Base-by-base conservation (phyloP, 768 basidiomycete species). In the Pleurotus tuber-regium region DNA sequence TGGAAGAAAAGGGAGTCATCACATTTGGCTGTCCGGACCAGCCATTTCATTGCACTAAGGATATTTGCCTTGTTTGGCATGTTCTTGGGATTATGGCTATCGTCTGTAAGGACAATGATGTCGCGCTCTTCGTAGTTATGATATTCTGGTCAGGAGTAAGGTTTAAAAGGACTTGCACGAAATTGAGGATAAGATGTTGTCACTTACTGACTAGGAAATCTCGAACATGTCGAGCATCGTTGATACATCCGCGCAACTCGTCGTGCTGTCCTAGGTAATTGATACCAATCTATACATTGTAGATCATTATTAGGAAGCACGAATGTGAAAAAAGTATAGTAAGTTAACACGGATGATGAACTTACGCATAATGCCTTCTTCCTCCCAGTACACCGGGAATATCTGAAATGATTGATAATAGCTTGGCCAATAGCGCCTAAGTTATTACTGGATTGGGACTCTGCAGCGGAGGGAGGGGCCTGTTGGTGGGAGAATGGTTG, bases 301-400 rank as follows among this genome's bases (percentile, higher is more conserved):
- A 16, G 38, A 50, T 26, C 44, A 30, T 43, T 5, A 23, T 24
- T 16, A 25, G 51, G 30, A 50, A 33, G n/a, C n/a, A n/a, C n/a
- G n/a, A n/a, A n/a, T n/a, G n/a, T n/a, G n/a, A n/a, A n/a, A n/a
- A n/a, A n/a, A n/a, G n/a, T n/a, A 29, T 50, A 38, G 56, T 43
- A 40, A 38, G 14, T 12, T 28, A 40, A 52, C 21, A 43, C 50
- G 39, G 4, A 11, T 10, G 16, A 9, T 7, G 19, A 26, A 48
- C 89, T 59, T 64, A 91, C 89, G 55, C 87, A 87, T 11, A 97
- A 70, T 0, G 92, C 94, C 67, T 89, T 94, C 67, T 84, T 82
- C 53, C 71, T 73, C 8, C 90, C 88, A 0, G 76, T 87, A 64
- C 92, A 94, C 53, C 83, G 85, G 3, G 89, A 91, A 61, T 88